These are phyloP conservation scores for Saccharomyces hybrid DNA, from an alignment of 1,139 yeast species.

Conservation along the genomic window DNA sequence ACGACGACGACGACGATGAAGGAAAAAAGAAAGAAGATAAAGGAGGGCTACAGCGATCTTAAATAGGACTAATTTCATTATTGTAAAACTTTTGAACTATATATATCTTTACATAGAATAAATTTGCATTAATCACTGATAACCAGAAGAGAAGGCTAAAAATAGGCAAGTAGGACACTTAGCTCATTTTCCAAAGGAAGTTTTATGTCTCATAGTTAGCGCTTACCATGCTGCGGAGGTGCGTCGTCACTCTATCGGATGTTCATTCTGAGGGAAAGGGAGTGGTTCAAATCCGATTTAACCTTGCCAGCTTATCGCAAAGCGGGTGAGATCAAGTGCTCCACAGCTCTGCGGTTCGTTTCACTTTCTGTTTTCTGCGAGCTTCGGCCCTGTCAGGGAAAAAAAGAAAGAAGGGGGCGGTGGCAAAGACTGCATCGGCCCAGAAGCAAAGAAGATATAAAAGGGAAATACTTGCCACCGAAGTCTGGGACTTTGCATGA, in stretches of 20 bases:
- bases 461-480: background rate
- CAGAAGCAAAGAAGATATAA: background rate
- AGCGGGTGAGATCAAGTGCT: background rate
- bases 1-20: conserved; percentile 3
- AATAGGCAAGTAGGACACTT: background rate
- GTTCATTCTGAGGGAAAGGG: background rate
- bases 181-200: background rate
- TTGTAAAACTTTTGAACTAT: background rate
- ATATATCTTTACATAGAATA: background rate
- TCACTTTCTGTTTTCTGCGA: conserved; percentile 1
- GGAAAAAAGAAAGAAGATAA: background rate
- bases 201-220: background rate
- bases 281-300: background rate
- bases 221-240: background rate
- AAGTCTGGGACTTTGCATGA: background rate
- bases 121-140: background rate
- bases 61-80: background rate
- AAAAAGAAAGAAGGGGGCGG: conserved; percentile 1
- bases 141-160: background rate
- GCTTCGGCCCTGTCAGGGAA: conserved; percentile 1
- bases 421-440: conserved; percentile 1
- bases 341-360: background rate
- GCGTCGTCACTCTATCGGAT: background rate
- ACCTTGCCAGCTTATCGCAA: background rate
- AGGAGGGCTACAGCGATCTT: background rate